phyloP scores from a whole-genome alignment of 129 eudicot species.

The Arctium minus region DNA sequence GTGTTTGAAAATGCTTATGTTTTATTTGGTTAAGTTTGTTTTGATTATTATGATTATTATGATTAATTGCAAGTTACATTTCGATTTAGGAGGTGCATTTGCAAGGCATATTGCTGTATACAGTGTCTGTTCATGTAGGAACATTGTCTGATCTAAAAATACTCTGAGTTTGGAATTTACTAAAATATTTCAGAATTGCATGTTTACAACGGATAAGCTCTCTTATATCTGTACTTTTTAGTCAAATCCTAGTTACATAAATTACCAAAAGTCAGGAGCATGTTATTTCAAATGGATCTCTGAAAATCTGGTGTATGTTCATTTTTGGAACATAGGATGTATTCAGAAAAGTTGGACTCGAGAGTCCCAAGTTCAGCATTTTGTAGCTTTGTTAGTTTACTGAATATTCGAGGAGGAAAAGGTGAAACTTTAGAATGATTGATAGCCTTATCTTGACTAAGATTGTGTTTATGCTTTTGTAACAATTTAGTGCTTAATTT shows the following conservation, averaged over 20 bases:
- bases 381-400: background rate
- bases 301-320: background rate
- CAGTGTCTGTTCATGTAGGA: background rate
- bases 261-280: background rate
- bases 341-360: background rate
- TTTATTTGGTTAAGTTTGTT: background rate
- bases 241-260: background rate
- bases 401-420: background rate
- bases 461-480: background rate
- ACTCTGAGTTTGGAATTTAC: background rate
- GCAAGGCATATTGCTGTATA: background rate
- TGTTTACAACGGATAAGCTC: background rate
- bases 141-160: no score
- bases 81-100: constrained; percentile 4
- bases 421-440: background rate
- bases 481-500: constrained; percentile 1
- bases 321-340: background rate
- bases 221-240: background rate
- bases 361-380: background rate
- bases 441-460: background rate
- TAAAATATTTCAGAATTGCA: background rate
- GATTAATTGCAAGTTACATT: background rate
- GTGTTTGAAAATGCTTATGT: background rate
- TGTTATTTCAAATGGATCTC: background rate
- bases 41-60: background rate